These are phyloP conservation scores for Vicia faba DNA, from an alignment of 306 rosid species.

Conservation along the genomic window DNA sequence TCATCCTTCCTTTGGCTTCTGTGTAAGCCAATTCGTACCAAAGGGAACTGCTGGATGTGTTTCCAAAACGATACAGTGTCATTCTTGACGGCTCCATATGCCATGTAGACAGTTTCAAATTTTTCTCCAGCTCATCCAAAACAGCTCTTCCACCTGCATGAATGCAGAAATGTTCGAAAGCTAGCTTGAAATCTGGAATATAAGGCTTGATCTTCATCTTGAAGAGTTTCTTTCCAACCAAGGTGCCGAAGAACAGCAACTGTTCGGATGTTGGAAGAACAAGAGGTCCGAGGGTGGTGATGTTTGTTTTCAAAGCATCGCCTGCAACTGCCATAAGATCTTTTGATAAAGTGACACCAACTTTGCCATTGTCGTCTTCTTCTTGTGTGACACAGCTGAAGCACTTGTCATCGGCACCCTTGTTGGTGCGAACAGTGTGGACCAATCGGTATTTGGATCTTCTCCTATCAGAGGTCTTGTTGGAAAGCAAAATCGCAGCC, in stretches of 20 bases:
- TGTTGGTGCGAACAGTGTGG: slow-evolving; percentile 76
- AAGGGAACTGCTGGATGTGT: slow-evolving; percentile 86
- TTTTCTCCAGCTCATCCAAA: slow-evolving; percentile 80
- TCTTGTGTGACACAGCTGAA: slow-evolving; percentile 78
- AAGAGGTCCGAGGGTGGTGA: slow-evolving; percentile 82
- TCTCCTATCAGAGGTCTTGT: slow-evolving; percentile 67
- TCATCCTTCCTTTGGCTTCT: slow-evolving; percentile 80
- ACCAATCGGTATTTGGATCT: slow-evolving; percentile 70
- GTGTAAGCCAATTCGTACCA: slow-evolving; percentile 78
- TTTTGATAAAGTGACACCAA: slow-evolving; percentile 83
- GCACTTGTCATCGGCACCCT: slow-evolving; percentile 80
- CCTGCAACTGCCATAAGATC: slow-evolving; percentile 91
- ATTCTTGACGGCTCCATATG: slow-evolving; percentile 95
- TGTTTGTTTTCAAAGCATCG: slow-evolving; percentile 82
- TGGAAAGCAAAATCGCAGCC: slow-evolving; percentile 75
- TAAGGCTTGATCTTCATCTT: slow-evolving; percentile 87
- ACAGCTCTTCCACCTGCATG: slow-evolving; percentile 90
- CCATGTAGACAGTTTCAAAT: slow-evolving; percentile 75
- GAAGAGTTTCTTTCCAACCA: slow-evolving; percentile 70
- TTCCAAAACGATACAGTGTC: slow-evolving; percentile 83
- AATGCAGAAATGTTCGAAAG: slow-evolving; percentile 83
- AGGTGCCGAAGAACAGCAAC: slow-evolving; percentile 68
- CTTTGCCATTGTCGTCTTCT: slow-evolving; percentile 67
- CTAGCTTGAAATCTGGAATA: slow-evolving; percentile 81
- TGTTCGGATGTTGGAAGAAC: slow-evolving; percentile 85